Percentiles rank a stretch among this genome's conserved stretches.
These are phyloP conservation scores for Passiflora organensis DNA, from an alignment of 345 rosid species.

Conservation along the genomic window DNA sequence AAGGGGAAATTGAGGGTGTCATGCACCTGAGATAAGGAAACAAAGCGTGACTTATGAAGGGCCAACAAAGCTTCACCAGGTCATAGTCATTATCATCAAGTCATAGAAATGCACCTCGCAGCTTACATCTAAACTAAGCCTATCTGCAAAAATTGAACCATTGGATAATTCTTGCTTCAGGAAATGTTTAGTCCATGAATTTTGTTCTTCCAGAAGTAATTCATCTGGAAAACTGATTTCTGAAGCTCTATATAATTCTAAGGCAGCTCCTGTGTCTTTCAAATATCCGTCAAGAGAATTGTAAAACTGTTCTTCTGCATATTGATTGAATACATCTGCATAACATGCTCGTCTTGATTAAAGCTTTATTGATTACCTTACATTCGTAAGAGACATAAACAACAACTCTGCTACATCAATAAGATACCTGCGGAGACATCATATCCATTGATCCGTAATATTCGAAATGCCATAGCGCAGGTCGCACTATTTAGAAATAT, in stretches of 20 bases:
- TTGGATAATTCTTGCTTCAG: slow-evolving; percentile 42
- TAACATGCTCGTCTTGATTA: slow-evolving; percentile 9
- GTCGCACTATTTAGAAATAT: slow-evolving; percentile 52
- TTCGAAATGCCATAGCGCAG: slow-evolving; percentile 73
- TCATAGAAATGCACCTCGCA: slow-evolving; percentile 37
- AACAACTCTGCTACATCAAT: neutral
- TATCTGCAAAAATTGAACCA: slow-evolving; percentile 28
- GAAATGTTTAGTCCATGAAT: slow-evolving; percentile 49
- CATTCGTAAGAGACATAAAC: neutral
- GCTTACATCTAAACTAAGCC: slow-evolving; percentile 20
- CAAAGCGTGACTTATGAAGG: neutral
- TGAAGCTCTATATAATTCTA: slow-evolving; percentile 66
- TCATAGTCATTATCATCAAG: neutral
- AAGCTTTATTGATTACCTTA: neutral
- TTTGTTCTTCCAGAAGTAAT: slow-evolving; percentile 38
- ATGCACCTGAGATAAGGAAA: slow-evolving; percentile 49
- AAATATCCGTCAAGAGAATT: slow-evolving; percentile 53
- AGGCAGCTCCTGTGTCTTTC: slow-evolving; percentile 41
- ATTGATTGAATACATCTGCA: slow-evolving; percentile 53
- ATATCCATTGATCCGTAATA: slow-evolving; percentile 59
- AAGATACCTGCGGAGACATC: slow-evolving; percentile 64
- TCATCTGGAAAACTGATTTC: slow-evolving; percentile 52
- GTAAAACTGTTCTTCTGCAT: slow-evolving; percentile 45
- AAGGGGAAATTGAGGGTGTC: slow-evolving; percentile 51
- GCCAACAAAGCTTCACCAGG: neutral